Percentiles rank a stretch among this genome's conserved stretches.
These are phyloP conservation scores for Simplicillium aogashimaense DNA, from an alignment of 2,329 filamentous ascomycete genomes.

Conservation along the genomic window DNA sequence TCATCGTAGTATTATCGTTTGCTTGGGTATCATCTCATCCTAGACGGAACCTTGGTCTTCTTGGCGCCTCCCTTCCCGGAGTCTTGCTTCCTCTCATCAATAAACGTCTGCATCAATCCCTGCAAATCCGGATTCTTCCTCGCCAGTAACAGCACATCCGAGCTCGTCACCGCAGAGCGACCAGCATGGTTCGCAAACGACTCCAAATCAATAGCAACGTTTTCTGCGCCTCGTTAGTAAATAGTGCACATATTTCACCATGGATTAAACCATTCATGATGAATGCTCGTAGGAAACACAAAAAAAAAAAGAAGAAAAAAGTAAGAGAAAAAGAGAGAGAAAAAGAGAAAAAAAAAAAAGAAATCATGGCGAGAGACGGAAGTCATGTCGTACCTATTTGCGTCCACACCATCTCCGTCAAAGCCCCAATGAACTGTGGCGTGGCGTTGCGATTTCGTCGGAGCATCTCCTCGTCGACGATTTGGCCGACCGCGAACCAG, in stretches of 20 bases:
- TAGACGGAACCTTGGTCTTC: slow-evolving; percentile 7
- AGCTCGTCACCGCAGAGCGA: slow-evolving; percentile 67
- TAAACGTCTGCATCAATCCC: slow-evolving; percentile 58
- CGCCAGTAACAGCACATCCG: slow-evolving; percentile 81
- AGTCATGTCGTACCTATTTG: slow-evolving; percentile 57
- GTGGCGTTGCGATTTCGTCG: slow-evolving; percentile 66
- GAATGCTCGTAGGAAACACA: background rate
- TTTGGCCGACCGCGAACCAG: slow-evolving; percentile 76
- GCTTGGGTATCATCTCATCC: slow-evolving; percentile 8
- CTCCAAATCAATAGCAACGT: slow-evolving; percentile 46
- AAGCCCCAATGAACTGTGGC: slow-evolving; percentile 77
- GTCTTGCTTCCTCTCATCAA: slow-evolving; percentile 49
- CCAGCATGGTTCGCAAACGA: slow-evolving; percentile 64
- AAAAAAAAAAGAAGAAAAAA: background rate
- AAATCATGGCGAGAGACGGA: background rate
- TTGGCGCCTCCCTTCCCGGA: background rate
- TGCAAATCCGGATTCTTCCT: slow-evolving; percentile 81
- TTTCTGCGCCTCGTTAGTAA: slow-evolving; percentile 27
- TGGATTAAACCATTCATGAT: background rate
- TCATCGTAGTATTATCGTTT: too few species aligned
- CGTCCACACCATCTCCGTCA: slow-evolving; percentile 80
- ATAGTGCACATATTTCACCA: too few species aligned
- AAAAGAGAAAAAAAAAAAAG: background rate
- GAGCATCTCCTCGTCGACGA: slow-evolving; percentile 72
- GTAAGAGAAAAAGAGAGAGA: too few species aligned